Evolutionary conservation across 352 stramenopile species (phyloP).

Genomic region (Phytophthora tubulina): DNA sequence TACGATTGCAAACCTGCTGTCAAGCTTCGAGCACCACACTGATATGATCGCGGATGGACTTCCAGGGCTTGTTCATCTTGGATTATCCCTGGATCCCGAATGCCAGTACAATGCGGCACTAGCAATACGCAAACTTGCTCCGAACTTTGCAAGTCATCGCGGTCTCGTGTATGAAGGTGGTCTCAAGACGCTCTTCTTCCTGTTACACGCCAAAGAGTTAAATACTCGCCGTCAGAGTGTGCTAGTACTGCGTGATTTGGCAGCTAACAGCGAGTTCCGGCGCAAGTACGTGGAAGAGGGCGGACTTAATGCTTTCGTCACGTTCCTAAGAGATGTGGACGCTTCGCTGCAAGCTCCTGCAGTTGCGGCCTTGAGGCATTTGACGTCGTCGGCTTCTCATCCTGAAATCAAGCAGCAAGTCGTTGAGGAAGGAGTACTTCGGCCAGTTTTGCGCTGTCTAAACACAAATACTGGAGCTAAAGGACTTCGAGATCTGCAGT

Average conservation of each 20-base stretch:
- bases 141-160: conserved; percentile 92
- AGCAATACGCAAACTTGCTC: conserved; percentile 94
- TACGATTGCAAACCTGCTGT: conserved; percentile 95
- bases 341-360: conserved; percentile 90
- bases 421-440: conserved; percentile 82
- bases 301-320: conserved; percentile 88
- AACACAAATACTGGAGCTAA: conserved; percentile 61
- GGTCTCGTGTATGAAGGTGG: conserved; percentile 89
- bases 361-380: conserved; percentile 92
- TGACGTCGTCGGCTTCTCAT: conserved; percentile 74
- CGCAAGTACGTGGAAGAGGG: conserved; percentile 90
- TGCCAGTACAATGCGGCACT: conserved; percentile 96
- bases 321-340: conserved; percentile 91
- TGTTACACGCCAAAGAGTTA: conserved; percentile 91
- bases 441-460: conserved; percentile 91
- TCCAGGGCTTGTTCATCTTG: conserved; percentile 92
- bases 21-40: conserved; percentile 91
- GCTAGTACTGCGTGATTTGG: conserved; percentile 91
- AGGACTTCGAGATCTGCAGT: conserved; percentile 92
- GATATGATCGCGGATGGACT: conserved; percentile 93
- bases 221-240: conserved; percentile 94
- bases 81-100: conserved; percentile 89
- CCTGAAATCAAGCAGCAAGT: conserved; percentile 90
- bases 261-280: conserved; percentile 91
- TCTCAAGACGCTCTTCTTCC: conserved; percentile 92